Conservation (phyloP, 371 early-diverging fungal species). For the Globomyces sp. region DNA sequence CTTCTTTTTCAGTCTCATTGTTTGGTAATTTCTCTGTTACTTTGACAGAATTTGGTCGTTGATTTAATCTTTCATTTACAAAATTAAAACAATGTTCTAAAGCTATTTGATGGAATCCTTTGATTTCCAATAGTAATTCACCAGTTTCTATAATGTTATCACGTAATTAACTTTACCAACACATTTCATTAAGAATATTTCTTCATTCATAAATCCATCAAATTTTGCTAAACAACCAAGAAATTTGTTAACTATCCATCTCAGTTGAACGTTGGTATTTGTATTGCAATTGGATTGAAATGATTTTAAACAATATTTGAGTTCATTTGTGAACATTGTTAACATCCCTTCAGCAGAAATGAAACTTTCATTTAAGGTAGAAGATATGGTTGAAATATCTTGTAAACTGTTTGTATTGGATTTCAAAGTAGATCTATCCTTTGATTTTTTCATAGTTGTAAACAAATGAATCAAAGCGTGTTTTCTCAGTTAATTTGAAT, state of each 20-base stretch:
- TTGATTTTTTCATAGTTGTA: no score
- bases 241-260: not conserved
- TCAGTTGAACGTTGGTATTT: not conserved
- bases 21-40: not conserved
- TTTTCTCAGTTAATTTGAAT: no score
- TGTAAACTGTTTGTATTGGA: no score
- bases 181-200: slow-evolving; percentile 3
- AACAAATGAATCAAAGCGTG: no score
- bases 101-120: slow-evolving; percentile 12
- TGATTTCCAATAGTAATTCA: not conserved
- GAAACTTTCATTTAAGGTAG: not conserved
- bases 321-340: slow-evolving; percentile 10
- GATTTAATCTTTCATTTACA: not conserved
- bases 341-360: not conserved
- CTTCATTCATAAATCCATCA: not conserved
- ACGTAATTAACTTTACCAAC: no score
- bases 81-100: slow-evolving; percentile 1
- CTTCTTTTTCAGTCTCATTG: not conserved
- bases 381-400: no score
- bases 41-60: not conserved
- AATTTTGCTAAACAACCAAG: slow-evolving; percentile 4
- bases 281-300: not conserved
- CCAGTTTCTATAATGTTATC: not conserved
- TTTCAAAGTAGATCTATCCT: no score
- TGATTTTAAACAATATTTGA: slow-evolving; percentile 2